A percentile compares a stretch with the other conserved stretches of the same genome.
Evolutionary conservation across 371 early-diverging fungal genomes (phyloP).

Genomic region (Rhizopus delemar): DNA sequence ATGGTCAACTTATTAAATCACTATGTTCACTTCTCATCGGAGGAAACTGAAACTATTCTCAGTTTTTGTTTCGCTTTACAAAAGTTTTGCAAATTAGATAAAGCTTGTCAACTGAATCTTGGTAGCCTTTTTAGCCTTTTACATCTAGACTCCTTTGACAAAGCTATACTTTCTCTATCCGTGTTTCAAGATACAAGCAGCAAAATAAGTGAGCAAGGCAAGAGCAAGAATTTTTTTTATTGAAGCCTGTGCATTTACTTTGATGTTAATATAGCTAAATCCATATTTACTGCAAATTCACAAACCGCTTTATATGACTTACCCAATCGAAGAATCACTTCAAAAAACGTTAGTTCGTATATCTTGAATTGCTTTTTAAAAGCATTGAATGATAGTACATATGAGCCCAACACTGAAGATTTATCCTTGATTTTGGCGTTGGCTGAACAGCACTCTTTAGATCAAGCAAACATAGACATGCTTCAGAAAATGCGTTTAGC

Average conservation of each 20-base stretch:
- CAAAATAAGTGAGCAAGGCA: constrained; percentile 54
- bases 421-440: constrained; percentile 18
- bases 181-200: constrained; percentile 44
- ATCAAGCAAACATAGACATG: constrained; percentile 14
- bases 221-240: not conserved
- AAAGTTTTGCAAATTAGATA: constrained; percentile 49
- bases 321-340: constrained; percentile 9
- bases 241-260: not conserved
- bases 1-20: constrained; percentile 51
- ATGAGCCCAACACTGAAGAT: constrained; percentile 17
- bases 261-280: constrained; percentile 22
- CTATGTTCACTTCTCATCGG: constrained; percentile 26
- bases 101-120: constrained; percentile 44
- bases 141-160: constrained; percentile 47
- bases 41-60: constrained; percentile 36
- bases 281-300: constrained; percentile 17
- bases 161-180: constrained; percentile 44
- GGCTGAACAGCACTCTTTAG: constrained; percentile 15
- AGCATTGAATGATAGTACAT: constrained; percentile 13
- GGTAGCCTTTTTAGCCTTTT: constrained; percentile 43
- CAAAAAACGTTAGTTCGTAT: constrained; percentile 25
- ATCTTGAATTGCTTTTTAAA: constrained; percentile 14
- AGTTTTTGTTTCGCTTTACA: constrained; percentile 49
- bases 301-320: constrained; percentile 17
- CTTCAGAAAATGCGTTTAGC: constrained; percentile 14